phyloP scores from a whole-genome alignment of 305 asterid genomes.

The Lippia alba region DNA sequence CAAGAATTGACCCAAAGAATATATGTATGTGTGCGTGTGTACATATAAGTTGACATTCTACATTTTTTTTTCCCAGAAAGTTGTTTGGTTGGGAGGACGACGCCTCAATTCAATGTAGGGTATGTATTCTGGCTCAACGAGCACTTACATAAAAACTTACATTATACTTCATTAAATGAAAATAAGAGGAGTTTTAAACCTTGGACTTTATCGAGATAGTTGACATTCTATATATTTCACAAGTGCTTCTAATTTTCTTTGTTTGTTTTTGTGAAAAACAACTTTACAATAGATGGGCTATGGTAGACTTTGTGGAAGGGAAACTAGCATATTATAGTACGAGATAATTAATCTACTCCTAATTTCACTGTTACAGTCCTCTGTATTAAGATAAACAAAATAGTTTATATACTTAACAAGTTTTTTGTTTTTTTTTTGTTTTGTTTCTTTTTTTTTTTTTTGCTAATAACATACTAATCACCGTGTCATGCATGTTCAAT shows the following conservation, averaged over 20 bases:
- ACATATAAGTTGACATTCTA: too few species aligned
- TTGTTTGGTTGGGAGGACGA: too few species aligned
- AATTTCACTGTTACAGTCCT: conserved; percentile 22
- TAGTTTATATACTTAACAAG: neutral
- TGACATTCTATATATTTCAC: neutral
- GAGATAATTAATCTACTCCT: neutral
- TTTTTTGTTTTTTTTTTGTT: too few species aligned
- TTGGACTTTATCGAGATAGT: too few species aligned
- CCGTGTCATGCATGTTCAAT: neutral
- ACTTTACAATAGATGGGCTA: neutral
- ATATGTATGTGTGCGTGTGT: neutral
- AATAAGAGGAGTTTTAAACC: too few species aligned
- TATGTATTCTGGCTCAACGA: too few species aligned
- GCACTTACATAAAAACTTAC: too few species aligned
- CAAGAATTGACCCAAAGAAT: neutral
- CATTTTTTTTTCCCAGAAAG: too few species aligned
- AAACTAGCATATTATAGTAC: neutral
- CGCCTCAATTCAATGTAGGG: too few species aligned
- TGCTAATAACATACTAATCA: too few species aligned
- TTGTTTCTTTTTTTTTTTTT: too few species aligned
- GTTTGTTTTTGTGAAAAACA: neutral
- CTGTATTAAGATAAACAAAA: conserved; percentile 26
- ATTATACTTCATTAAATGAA: too few species aligned
- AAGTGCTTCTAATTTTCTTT: neutral
- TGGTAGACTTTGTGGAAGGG: neutral